These are phyloP conservation scores for Trichoderma lentiforme DNA, from an alignment of 2,329 filamentous ascomycete genomes.

Conservation along the genomic window DNA sequence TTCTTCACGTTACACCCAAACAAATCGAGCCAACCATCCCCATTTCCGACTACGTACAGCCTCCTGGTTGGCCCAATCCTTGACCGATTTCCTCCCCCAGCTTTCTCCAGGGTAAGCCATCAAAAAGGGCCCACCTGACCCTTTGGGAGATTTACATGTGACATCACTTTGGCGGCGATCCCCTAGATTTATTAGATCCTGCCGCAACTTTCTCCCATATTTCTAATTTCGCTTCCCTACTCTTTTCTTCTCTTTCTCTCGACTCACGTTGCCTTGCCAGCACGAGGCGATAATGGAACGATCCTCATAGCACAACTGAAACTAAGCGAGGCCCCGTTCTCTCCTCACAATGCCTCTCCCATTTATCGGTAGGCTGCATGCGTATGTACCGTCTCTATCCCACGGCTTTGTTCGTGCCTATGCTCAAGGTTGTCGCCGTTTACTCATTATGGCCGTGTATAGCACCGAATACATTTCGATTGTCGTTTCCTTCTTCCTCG, in stretches of 20 bases:
- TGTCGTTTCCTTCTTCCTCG: slow-evolving; percentile 75
- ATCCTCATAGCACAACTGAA: neutral
- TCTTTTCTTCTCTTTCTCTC: neutral
- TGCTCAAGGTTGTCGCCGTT: slow-evolving; percentile 2
- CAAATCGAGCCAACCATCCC: neutral
- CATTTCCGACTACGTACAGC: neutral
- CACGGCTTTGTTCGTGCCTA: neutral
- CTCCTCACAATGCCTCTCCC: slow-evolving; percentile 46
- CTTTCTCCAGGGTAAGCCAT: slow-evolving; percentile 4
- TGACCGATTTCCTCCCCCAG: neutral
- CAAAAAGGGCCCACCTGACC: slow-evolving; percentile 7
- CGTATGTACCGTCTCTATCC: slow-evolving; percentile 38
- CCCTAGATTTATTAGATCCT: slow-evolving; percentile 4
- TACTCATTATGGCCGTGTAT: slow-evolving; percentile 7
- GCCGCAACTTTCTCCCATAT: neutral
- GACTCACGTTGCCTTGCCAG: neutral
- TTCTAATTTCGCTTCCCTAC: slow-evolving; percentile 2
- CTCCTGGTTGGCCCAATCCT: neutral
- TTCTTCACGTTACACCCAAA: neutral
- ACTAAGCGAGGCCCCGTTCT: neutral
- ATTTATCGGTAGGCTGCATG: slow-evolving; percentile 51
- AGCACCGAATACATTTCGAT: slow-evolving; percentile 87
- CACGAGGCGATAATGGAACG: neutral
- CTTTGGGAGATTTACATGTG: slow-evolving; percentile 16
- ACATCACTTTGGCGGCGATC: slow-evolving; percentile 14